These are phyloP conservation scores for Lantana camara DNA, from an alignment of 257 asterid species.

Conservation along the genomic window DNA sequence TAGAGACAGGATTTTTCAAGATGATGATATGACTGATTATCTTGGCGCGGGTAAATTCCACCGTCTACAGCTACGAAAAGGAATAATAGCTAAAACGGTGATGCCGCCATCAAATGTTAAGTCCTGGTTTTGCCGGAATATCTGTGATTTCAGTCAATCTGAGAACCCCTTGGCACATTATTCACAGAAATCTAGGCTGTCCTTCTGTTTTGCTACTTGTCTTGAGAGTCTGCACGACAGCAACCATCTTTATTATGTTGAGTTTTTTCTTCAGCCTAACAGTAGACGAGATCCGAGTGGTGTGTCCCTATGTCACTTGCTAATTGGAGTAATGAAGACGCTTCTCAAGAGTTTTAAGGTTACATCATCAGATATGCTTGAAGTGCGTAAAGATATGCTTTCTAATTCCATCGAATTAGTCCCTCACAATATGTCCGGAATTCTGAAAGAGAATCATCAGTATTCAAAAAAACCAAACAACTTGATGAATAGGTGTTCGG, in stretches of 20 bases:
- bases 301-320: not conserved
- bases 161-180: no score
- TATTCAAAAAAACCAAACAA: not conserved
- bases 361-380: no score
- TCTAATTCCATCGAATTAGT: no score
- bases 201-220: constrained; percentile 5
- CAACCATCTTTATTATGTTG: not conserved
- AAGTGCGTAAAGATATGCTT: no score
- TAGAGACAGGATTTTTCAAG: not conserved
- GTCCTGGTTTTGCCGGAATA: not conserved
- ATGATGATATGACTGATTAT: not conserved
- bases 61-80: no score
- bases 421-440: no score
- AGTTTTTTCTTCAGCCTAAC: no score
- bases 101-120: not conserved
- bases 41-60: not conserved
- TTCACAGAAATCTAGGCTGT: not conserved
- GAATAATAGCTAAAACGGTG: no score
- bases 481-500: not conserved
- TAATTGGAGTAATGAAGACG: not conserved
- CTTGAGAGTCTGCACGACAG: not conserved
- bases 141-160: not conserved
- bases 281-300: not conserved
- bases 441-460: not conserved
- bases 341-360: not conserved